Conservation (phyloP, 2,329 filamentous ascomycete species). For the Colletotrichum plurivorum region DNA sequence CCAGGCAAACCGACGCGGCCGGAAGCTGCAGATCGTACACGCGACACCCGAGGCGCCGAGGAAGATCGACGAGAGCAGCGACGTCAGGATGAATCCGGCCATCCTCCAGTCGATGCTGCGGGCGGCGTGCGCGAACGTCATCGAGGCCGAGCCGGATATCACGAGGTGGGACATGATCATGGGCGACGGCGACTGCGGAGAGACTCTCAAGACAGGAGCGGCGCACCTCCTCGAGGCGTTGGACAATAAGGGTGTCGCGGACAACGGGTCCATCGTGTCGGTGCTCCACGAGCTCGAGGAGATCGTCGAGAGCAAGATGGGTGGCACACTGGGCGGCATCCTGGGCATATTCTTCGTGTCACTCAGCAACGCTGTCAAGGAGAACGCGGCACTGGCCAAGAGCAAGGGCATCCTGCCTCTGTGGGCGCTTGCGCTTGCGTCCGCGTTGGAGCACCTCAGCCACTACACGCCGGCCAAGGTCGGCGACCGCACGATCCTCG, state of each 20-base stretch:
- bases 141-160: constrained; percentile 73
- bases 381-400: constrained; percentile 43
- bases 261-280: constrained; percentile 60
- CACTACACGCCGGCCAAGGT: constrained; percentile 69
- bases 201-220: constrained; percentile 70
- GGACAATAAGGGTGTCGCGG: constrained; percentile 53
- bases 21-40: constrained; percentile 60
- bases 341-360: constrained; percentile 69
- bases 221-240: constrained; percentile 63
- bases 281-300: constrained; percentile 65
- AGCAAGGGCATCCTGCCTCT: constrained; percentile 53
- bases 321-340: constrained; percentile 66
- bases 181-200: constrained; percentile 77
- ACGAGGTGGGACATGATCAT: constrained; percentile 75
- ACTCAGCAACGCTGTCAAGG: constrained; percentile 43
- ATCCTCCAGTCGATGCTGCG: constrained; percentile 69
- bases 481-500: constrained; percentile 71
- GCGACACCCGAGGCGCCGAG: constrained; percentile 52
- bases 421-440: constrained; percentile 59
- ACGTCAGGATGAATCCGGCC: constrained; percentile 65
- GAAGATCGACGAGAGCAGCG: constrained; percentile 55
- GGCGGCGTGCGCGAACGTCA: constrained; percentile 64
- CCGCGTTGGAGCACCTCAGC: constrained; percentile 61
- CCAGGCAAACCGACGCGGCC: constrained; percentile 54
- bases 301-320: constrained; percentile 71